These are phyloP conservation scores for Aspergillus sp. DNA, from an alignment of 2,329 filamentous ascomycete genomes.

Conservation along the genomic window DNA sequence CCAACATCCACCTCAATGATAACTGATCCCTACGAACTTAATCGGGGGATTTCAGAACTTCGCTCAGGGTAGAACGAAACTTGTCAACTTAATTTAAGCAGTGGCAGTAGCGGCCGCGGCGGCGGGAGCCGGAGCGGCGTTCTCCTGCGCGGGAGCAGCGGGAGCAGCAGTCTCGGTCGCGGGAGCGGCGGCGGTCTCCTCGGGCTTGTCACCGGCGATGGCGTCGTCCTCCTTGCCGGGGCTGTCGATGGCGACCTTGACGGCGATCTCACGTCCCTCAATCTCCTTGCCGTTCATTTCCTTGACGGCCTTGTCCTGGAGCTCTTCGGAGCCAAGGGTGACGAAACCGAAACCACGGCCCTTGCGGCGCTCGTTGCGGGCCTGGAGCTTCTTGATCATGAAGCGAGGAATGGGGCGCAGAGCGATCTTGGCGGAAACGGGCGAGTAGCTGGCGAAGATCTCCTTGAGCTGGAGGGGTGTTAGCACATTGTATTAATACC, in stretches of 20 bases:
- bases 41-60: not conserved
- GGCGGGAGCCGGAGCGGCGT: slow-evolving; percentile 38
- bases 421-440: slow-evolving; percentile 95
- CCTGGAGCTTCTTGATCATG: slow-evolving; percentile 99
- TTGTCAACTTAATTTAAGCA: slow-evolving; percentile 30
- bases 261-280: slow-evolving; percentile 96
- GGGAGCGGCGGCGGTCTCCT: slow-evolving; percentile 35
- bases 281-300: slow-evolving; percentile 99
- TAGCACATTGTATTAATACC: slow-evolving; percentile 21
- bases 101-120: slow-evolving; percentile 37
- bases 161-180: slow-evolving; percentile 39
- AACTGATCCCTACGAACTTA: slow-evolving; percentile 13
- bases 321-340: slow-evolving; percentile 88
- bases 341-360: slow-evolving; percentile 99
- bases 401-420: slow-evolving; percentile 97
- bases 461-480: slow-evolving; percentile 76
- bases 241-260: slow-evolving; percentile 99
- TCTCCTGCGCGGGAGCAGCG: slow-evolving; percentile 38
- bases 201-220: slow-evolving; percentile 47
- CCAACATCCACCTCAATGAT: not conserved
- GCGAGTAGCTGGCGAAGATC: slow-evolving; percentile 89
- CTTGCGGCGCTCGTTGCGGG: slow-evolving; percentile 96
- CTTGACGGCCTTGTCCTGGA: slow-evolving; percentile 92
- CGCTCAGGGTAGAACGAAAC: slow-evolving; percentile 22
- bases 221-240: slow-evolving; percentile 95